Conservation (phyloP, 805 yeast species). For the Torulaspora delbrueckii region DNA sequence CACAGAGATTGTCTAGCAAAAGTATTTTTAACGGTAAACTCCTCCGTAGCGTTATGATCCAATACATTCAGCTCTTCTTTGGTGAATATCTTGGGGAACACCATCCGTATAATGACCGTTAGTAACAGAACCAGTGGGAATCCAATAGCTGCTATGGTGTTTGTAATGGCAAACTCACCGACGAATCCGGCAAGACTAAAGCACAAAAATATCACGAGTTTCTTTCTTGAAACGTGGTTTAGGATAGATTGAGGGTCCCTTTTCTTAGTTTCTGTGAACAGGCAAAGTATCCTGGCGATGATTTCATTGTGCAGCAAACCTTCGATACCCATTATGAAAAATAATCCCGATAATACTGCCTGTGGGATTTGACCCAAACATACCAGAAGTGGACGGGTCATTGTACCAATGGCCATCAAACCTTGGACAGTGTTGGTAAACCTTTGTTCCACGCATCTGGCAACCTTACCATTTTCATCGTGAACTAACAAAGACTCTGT, state of each 20-base stretch:
- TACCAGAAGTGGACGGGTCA: constrained; percentile 80
- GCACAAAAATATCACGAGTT: constrained; percentile 48
- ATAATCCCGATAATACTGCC: constrained; percentile 86
- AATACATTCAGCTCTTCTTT: constrained; percentile 53
- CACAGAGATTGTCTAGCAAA: constrained; percentile 23
- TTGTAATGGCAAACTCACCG: constrained; percentile 79
- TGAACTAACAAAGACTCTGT: constrained; percentile 66
- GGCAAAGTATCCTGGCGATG: constrained; percentile 53
- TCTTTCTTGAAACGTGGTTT: constrained; percentile 31
- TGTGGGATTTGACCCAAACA: constrained; percentile 86
- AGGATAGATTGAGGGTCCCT: constrained; percentile 33
- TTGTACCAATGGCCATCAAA: constrained; percentile 71
- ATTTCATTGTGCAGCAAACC: constrained; percentile 69
- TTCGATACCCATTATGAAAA: constrained; percentile 86
- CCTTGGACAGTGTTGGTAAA: constrained; percentile 85
- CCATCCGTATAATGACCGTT: constrained; percentile 57
- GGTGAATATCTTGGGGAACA: constrained; percentile 61
- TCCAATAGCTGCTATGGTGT: constrained; percentile 88
- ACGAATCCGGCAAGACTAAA: constrained; percentile 65
- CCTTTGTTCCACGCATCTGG: constrained; percentile 81
- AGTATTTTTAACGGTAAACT: constrained; percentile 48
- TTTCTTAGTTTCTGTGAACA: constrained; percentile 54
- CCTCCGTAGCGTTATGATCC: constrained; percentile 63
- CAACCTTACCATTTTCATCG: constrained; percentile 31
- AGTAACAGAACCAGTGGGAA: constrained; percentile 79